Conservation (phyloP, 495 filamentous ascomycete genomes). For the Parmelia sp. region DNA sequence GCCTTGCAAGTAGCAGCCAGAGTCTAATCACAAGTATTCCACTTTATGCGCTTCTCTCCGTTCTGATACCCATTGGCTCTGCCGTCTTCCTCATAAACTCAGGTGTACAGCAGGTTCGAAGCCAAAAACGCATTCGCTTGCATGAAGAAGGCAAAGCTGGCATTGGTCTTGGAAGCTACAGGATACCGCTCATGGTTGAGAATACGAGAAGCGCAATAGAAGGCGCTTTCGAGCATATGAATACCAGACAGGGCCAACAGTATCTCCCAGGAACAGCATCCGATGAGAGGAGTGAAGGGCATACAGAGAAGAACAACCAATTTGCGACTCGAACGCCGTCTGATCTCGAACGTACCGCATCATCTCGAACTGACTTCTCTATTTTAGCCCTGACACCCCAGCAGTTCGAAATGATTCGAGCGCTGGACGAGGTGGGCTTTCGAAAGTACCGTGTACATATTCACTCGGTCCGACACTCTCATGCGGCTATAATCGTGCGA, state of each 20-base stretch:
- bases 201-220: conserved; percentile 62
- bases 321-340: conserved; percentile 24
- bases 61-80: conserved; percentile 63
- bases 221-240: conserved; percentile 64
- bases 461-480: conserved; percentile 68
- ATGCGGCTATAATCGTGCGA: conserved; percentile 87
- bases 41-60: conserved; percentile 51
- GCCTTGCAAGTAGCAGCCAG: conserved; percentile 29
- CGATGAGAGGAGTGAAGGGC: conserved; percentile 29
- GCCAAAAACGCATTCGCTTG: conserved; percentile 61
- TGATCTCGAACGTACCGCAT: conserved; percentile 15
- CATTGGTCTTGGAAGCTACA: conserved; percentile 58
- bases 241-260: conserved; percentile 53
- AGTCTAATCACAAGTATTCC: conserved; percentile 42
- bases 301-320: conserved; percentile 32
- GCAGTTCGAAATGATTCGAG: conserved; percentile 77
- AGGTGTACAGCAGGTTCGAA: conserved; percentile 64
- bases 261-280: conserved; percentile 44
- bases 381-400: conserved; percentile 69
- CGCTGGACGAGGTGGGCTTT: conserved; percentile 68
- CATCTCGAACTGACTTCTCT: conserved; percentile 41
- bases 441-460: conserved; percentile 83
- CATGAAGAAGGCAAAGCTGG: conserved; percentile 68
- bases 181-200: conserved; percentile 67
- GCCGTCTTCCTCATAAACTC: conserved; percentile 69